Evolutionary conservation across 2,329 filamentous ascomycete species (phyloP).

Genomic region (Sporothrix dimorphospora): DNA sequence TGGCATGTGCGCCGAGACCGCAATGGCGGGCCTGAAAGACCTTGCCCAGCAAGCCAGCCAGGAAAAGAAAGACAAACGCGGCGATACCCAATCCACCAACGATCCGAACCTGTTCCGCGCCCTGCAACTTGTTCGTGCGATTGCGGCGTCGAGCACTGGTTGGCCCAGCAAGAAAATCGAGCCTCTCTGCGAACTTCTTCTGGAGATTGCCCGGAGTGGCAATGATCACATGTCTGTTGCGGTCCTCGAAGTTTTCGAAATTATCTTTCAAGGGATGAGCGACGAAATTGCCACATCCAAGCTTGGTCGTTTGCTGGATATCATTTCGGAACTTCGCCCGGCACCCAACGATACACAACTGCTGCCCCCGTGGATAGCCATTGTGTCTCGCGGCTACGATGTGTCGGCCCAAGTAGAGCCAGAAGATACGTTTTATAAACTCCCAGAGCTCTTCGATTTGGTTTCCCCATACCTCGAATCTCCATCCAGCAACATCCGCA

Average conservation of each 20-base stretch:
- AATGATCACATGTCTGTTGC: slow-evolving; percentile 97
- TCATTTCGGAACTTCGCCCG: slow-evolving; percentile 88
- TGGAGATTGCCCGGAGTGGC: slow-evolving; percentile 84
- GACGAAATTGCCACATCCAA: slow-evolving; percentile 88
- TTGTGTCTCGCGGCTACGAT: slow-evolving; percentile 91
- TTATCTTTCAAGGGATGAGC: slow-evolving; percentile 92
- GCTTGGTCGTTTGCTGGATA: slow-evolving; percentile 83
- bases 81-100: slow-evolving; percentile 58
- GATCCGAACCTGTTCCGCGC: slow-evolving; percentile 89
- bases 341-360: slow-evolving; percentile 93
- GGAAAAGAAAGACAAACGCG: slow-evolving; percentile 71
- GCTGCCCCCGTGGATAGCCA: slow-evolving; percentile 94
- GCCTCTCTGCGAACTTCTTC: slow-evolving; percentile 81
- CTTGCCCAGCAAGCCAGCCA: slow-evolving; percentile 65
- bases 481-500: slow-evolving; percentile 86
- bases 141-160: slow-evolving; percentile 83
- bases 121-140: slow-evolving; percentile 86
- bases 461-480: slow-evolving; percentile 82
- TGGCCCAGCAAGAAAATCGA: slow-evolving; percentile 98
- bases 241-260: slow-evolving; percentile 95
- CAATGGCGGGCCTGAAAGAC: slow-evolving; percentile 77
- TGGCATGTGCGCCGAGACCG: slow-evolving; percentile 93
- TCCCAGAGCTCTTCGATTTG: slow-evolving; percentile 82
- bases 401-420: slow-evolving; percentile 87
- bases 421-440: slow-evolving; percentile 87